Base-by-base conservation (phyloP, 2,329 filamentous ascomycete species). In the Trichophyton verrucosum region DNA sequence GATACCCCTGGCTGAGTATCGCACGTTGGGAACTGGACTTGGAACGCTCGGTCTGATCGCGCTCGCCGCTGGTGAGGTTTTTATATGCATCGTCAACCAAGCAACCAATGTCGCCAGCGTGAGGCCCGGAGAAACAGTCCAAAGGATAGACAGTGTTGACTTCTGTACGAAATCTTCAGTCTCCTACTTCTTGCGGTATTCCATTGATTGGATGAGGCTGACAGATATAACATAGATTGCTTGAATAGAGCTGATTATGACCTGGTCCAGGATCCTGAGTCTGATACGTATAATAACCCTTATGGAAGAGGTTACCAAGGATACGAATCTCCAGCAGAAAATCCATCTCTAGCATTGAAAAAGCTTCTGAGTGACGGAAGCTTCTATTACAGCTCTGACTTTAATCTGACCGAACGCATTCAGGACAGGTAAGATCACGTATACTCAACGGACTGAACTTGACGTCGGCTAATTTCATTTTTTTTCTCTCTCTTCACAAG, bases 311-410 rank as follows among this genome's bases (percentile, higher is more conserved):
- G 74, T 17, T 73, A 75, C 61, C 84, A 86, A 61, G 81, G 86
- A 61, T 82, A 83, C 67, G 90, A 96, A 49, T 78, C 83, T 47
- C 75, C 85, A 27, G 74, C 89, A 33, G 91, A 96, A 69, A 91
- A 96, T 73, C 94, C 94, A 5, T 97, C 92, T 73, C 78, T 90
- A 68, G 89, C 94, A 53, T 75, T 99, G 62, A 91, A 92, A 74
- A 97, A 96, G 78, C 82, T 99, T 42, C 78, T 99, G 61, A 87
- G 89, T 70, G 91, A 95, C 72, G 91, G 92, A 27, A 95, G 88
- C 33, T 99, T 99, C 72, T 99, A 97, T 73, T 99, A 96, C 76
- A 96, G 91, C 71, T 89, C 90, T n/a, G 91, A 97, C 73, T 99
- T 99, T 72, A 92, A 99, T 71, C 79, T 99, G 57, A 99, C 94